These are phyloP conservation scores for Protomyces macrosporus DNA, from an alignment of 1,139 yeast species.

Conservation along the genomic window DNA sequence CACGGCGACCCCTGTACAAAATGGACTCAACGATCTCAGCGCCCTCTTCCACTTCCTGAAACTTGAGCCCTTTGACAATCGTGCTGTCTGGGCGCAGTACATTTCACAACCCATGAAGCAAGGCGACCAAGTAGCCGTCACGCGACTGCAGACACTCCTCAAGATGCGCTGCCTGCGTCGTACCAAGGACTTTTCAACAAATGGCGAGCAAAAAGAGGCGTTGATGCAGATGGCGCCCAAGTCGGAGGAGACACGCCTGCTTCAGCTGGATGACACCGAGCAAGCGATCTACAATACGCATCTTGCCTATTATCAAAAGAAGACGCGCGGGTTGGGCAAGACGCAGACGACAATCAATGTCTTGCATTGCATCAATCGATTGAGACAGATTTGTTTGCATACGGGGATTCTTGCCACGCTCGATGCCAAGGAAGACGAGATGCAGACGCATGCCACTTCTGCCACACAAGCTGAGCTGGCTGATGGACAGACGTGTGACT, in stretches of 20 bases:
- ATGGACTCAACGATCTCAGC: conserved; percentile 69
- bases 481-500: conserved; percentile 10
- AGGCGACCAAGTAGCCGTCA: conserved; percentile 46
- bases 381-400: conserved; percentile 18
- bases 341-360: conserved; percentile 17
- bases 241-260: conserved; percentile 60
- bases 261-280: conserved; percentile 52
- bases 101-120: conserved; percentile 55
- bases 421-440: neutral
- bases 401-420: conserved; percentile 9
- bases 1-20: conserved; percentile 95
- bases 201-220: conserved; percentile 43
- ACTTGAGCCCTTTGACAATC: conserved; percentile 50
- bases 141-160: conserved; percentile 64
- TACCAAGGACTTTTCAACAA: conserved; percentile 52
- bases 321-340: conserved; percentile 22
- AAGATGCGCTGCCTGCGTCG: conserved; percentile 75
- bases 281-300: conserved; percentile 19
- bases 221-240: conserved; percentile 79
- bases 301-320: conserved; percentile 16
- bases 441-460: neutral
- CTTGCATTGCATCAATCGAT: conserved; percentile 18
- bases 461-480: conserved; percentile 5
- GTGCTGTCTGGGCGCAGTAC: conserved; percentile 51
- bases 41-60: conserved; percentile 69